Percentiles rank a stretch among this genome's conserved stretches.
phyloP scores from a whole-genome alignment of 2,329 filamentous ascomycete genomes.

The Alternaria arbusti region DNA sequence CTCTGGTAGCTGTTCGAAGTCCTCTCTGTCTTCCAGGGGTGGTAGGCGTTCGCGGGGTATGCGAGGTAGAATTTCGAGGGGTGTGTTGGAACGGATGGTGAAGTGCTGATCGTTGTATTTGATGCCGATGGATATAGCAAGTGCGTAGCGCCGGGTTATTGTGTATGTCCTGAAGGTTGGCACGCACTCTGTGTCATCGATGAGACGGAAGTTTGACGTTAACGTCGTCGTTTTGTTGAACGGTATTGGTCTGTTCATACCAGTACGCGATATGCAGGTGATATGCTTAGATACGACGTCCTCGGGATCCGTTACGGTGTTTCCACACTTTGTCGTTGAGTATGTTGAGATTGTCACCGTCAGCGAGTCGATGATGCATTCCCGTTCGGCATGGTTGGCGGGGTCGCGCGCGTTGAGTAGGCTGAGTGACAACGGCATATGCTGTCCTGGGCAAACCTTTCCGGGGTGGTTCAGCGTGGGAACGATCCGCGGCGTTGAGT shows the following conservation, averaged over 20 bases:
- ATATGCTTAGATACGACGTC: constrained; percentile 40
- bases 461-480: constrained; percentile 39
- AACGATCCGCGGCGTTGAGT: constrained; percentile 32
- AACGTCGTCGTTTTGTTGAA: constrained; percentile 29
- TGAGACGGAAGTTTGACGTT: constrained; percentile 41
- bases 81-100: constrained; percentile 31
- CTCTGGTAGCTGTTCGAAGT: constrained; percentile 39
- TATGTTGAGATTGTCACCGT: constrained; percentile 40
- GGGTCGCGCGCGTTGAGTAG: constrained; percentile 31
- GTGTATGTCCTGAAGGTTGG: constrained; percentile 46
- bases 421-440: constrained; percentile 39
- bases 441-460: constrained; percentile 38
- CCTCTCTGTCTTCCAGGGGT: constrained; percentile 26
- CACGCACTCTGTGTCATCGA: constrained; percentile 43
- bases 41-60: constrained; percentile 17
- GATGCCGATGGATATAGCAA: constrained; percentile 36
- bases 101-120: constrained; percentile 35
- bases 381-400: constrained; percentile 21
- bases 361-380: constrained; percentile 37
- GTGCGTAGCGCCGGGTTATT: constrained; percentile 38
- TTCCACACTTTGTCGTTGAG: constrained; percentile 40
- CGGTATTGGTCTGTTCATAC: constrained; percentile 28
- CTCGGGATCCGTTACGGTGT: constrained; percentile 31
- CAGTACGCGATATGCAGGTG: constrained; percentile 36
- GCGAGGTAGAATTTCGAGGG: constrained; percentile 41